phyloP scores from a whole-genome alignment of 305 asterid genomes.

The Ilex paraguariensis region DNA sequence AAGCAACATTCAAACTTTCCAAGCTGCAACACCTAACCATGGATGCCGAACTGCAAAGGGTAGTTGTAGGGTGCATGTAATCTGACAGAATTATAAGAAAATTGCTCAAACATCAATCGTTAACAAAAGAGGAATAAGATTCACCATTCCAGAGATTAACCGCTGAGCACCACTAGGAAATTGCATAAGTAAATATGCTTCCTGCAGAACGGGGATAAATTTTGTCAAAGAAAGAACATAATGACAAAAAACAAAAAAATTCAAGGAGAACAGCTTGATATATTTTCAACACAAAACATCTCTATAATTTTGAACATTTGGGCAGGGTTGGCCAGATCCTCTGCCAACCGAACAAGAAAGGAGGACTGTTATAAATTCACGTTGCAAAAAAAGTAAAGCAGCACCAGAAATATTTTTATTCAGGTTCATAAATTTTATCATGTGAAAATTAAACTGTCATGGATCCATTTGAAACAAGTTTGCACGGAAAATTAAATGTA shows the following conservation, averaged over 20 bases:
- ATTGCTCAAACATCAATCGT: not conserved
- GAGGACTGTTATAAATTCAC: not conserved
- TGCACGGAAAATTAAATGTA: too few relatives aligned
- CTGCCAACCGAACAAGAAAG: not conserved
- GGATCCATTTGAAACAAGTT: too few relatives aligned
- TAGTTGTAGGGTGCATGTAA: too few relatives aligned
- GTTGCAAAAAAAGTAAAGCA: too few relatives aligned
- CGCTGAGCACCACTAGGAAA: slow-evolving; percentile 35
- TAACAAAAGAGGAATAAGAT: slow-evolving; percentile 15
- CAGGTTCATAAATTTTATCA: not conserved
- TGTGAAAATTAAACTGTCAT: not conserved
- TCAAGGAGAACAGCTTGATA: too few relatives aligned
- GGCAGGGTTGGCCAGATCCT: not conserved
- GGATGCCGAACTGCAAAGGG: not conserved
- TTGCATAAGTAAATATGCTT: slow-evolving; percentile 56
- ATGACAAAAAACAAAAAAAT: slow-evolving; percentile 3
- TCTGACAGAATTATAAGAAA: not conserved
- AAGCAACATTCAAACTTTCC: too few relatives aligned
- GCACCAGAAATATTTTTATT: not conserved
- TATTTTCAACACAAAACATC: too few relatives aligned
- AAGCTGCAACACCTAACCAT: too few relatives aligned
- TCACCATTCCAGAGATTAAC: slow-evolving; percentile 33
- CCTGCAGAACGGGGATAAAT: slow-evolving; percentile 34
- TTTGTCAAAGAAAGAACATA: slow-evolving; percentile 9
- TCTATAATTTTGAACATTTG: too few relatives aligned